phyloP scores from a whole-genome alignment of 768 basidiomycete species.

The Xerocomellus chrysenteron region DNA sequence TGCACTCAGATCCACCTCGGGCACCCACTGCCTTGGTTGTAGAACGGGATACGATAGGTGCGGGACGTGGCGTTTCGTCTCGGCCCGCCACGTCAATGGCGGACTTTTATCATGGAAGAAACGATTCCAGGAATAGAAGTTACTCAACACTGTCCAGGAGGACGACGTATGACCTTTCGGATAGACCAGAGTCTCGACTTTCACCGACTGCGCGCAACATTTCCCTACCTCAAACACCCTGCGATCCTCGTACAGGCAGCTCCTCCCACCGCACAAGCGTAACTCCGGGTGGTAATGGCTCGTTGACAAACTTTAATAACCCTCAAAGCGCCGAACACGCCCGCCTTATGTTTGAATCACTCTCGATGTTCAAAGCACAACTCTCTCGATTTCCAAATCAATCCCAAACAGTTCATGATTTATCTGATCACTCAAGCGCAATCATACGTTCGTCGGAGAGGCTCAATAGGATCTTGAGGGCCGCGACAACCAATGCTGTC shows the following conservation, averaged over 20 bases:
- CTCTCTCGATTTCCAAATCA: slow-evolving; percentile 54
- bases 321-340: slow-evolving; percentile 54
- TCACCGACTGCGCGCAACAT: slow-evolving; percentile 10
- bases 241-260: slow-evolving; percentile 13
- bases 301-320: slow-evolving; percentile 7
- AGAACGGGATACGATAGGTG: slow-evolving; percentile 24
- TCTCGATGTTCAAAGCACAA: slow-evolving; percentile 68
- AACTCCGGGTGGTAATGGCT: slow-evolving; percentile 19
- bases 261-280: slow-evolving; percentile 11
- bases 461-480: slow-evolving; percentile 60
- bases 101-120: slow-evolving; percentile 38
- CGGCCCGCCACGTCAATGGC: slow-evolving; percentile 61
- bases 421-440: slow-evolving; percentile 59
- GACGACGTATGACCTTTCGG: slow-evolving; percentile 24
- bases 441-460: slow-evolving; percentile 67
- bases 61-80: slow-evolving; percentile 16
- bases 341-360: slow-evolving; percentile 66
- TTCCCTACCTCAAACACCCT: slow-evolving; percentile 18
- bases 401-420: slow-evolving; percentile 47
- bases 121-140: slow-evolving; percentile 9
- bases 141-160: slow-evolving; percentile 23
- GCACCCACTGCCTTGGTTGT: slow-evolving; percentile 10
- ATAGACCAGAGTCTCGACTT: slow-evolving; percentile 21
- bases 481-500: slow-evolving; percentile 56
- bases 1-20: slow-evolving; percentile 28